phyloP scores from a whole-genome alignment of 2,329 filamentous ascomycete genomes.

The Aureobasidium zeae region DNA sequence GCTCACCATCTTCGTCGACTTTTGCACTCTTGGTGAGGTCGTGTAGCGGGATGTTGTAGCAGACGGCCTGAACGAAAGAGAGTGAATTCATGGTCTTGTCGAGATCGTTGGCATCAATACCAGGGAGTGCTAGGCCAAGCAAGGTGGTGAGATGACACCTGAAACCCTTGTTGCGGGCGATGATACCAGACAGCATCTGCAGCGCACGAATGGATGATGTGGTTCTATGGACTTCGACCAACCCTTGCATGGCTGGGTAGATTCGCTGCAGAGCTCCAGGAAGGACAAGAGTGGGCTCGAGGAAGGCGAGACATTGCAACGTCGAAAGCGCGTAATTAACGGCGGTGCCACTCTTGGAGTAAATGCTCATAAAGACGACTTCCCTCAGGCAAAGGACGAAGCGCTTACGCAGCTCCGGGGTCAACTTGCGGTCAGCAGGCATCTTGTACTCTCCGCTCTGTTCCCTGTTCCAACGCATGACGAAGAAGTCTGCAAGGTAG shows the following conservation, averaged over 20 bases:
- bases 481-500: constrained; percentile 90
- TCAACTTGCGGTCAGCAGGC: constrained; percentile 69
- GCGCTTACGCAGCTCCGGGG: constrained; percentile 68
- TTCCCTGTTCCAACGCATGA: constrained; percentile 95
- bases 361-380: constrained; percentile 96
- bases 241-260: constrained; percentile 89
- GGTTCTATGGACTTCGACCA: constrained; percentile 94
- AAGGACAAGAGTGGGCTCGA: constrained; percentile 85
- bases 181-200: constrained; percentile 83
- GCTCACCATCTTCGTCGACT: constrained; percentile 26
- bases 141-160: constrained; percentile 91
- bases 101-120: constrained; percentile 93
- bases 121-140: constrained; percentile 83
- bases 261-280: constrained; percentile 91
- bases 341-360: constrained; percentile 85
- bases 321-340: constrained; percentile 88
- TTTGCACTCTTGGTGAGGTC: constrained; percentile 57
- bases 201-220: constrained; percentile 86
- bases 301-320: constrained; percentile 76
- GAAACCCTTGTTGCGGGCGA: constrained; percentile 91
- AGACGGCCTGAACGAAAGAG: constrained; percentile 89
- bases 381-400: constrained; percentile 86
- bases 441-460: constrained; percentile 85
- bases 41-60: constrained; percentile 89
- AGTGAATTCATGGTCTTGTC: constrained; percentile 93